Evolutionary conservation across 257 asterid species (phyloP), one percentile per base, ranked within the genome.

Genomic region (Orobanche coerulescens): DNA sequence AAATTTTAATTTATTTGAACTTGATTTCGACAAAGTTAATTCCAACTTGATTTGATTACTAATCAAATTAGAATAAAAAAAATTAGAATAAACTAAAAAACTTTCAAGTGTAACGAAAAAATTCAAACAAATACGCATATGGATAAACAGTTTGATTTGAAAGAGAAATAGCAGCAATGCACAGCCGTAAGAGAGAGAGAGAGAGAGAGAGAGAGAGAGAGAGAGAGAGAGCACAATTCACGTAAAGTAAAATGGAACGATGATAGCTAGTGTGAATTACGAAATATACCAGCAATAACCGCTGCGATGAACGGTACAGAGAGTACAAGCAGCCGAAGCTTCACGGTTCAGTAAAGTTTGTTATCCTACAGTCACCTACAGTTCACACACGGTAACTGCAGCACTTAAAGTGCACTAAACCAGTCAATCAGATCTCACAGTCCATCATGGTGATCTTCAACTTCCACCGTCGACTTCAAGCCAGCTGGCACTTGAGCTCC

Each of bases 401-500:
- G 20, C 51, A 30, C 3, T 24, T 28, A 49, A 43, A 15, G 53
- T 26, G 63, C 20, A 30, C 46, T 64, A n/a, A 39, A 30, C 12
- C 61, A 19, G 58, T 58, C 61, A 7, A 44, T 36, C 59, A 46
- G 37, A 51, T 1, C 62, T 76, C 76, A 82, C 33, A 66, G 71
- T 57, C 92, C 88, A 30, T 49, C 88, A 16, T 52, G 69, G 58
- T 51, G 82, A 65, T 58, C 74, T 18, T 60, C 74, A 64, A 51
- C 67, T 30, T 65, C 87, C 61, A 57, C 46, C 54, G 54, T 61
- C 61, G 87, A 30, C 23, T 59, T 67, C 64, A 67, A 14, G 62
- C 76, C 84, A 73, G 78, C 79, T 65, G 90, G 90, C 68, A 50
- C 76, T 54, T 58, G 77, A 65, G 74, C 74, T 34, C 63, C 82